A percentile compares a stretch with the other conserved stretches of the same genome.
Evolutionary conservation across 2,329 filamentous ascomycete species (phyloP).

Genomic region (Alternaria hordeiaustralica): DNA sequence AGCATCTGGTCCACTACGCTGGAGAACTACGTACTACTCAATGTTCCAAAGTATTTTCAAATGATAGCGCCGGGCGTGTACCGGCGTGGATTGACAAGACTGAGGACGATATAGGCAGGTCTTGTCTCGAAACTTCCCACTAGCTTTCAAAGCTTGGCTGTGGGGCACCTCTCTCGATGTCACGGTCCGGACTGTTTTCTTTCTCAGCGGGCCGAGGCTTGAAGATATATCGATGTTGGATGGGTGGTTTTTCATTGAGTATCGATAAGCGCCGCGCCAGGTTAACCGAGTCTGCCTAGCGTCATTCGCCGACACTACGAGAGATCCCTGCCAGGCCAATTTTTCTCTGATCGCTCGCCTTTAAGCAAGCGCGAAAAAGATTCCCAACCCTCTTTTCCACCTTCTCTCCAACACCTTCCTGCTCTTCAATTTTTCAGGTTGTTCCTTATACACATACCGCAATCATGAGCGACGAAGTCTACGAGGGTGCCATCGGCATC

Average conservation of each 20-base stretch:
- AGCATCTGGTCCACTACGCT: background rate
- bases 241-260: slow-evolving; percentile 3
- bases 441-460: slow-evolving; percentile 38
- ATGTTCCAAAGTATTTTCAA: background rate
- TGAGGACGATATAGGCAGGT: background rate
- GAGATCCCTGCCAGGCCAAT: slow-evolving; percentile 16
- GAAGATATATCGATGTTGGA: background rate
- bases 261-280: slow-evolving; percentile 16
- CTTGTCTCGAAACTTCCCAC: background rate
- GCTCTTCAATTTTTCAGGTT: slow-evolving; percentile 36
- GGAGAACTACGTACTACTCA: background rate
- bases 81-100: background rate
- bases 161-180: background rate
- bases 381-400: slow-evolving; percentile 31
- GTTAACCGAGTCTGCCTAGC: slow-evolving; percentile 17
- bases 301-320: slow-evolving; percentile 13
- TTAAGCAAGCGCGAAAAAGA: slow-evolving; percentile 19
- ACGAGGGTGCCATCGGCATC: slow-evolving; percentile 99
- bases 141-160: background rate
- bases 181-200: background rate
- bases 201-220: background rate
- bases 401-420: slow-evolving; percentile 41
- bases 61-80: background rate
- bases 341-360: slow-evolving; percentile 21
- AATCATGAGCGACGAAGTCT: slow-evolving; percentile 96